Evolutionary conservation across 176 grass and related monocot species (phyloP).

Genomic region (Eleusine indica): DNA sequence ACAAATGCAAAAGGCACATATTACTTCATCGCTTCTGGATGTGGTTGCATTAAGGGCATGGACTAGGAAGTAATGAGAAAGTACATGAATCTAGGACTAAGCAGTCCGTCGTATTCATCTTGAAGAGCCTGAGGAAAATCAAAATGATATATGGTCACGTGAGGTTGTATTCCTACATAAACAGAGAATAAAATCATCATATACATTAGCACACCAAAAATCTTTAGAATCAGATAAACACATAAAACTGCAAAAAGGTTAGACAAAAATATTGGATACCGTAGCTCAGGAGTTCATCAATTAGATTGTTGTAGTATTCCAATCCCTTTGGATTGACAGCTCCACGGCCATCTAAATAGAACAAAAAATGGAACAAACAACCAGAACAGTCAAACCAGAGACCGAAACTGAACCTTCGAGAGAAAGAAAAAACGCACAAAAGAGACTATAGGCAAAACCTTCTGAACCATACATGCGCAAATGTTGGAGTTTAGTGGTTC

Average conservation of each 20-base stretch:
- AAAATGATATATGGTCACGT: slow-evolving; percentile 87
- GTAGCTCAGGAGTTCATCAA: slow-evolving; percentile 77
- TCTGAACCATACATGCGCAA: neutral
- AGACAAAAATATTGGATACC: slow-evolving; percentile 38
- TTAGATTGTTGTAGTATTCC: slow-evolving; percentile 89
- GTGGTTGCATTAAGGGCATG: neutral
- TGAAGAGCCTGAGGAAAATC: slow-evolving; percentile 90
- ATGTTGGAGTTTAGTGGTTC: neutral
- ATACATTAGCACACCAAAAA: neutral
- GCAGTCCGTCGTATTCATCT: slow-evolving; percentile 65
- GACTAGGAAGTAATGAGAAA: neutral
- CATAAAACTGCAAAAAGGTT: neutral
- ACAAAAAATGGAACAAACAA: slow-evolving; percentile 17
- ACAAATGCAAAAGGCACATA: neutral
- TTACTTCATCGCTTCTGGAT: neutral
- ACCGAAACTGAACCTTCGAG: neutral
- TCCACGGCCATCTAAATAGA: slow-evolving; percentile 75
- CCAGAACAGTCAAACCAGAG: neutral
- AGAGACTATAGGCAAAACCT: neutral
- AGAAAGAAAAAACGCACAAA: neutral
- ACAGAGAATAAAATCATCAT: slow-evolving; percentile 11
- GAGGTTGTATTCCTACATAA: slow-evolving; percentile 78
- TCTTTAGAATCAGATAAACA: neutral
- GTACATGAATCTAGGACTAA: slow-evolving; percentile 84
- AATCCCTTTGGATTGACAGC: slow-evolving; percentile 80